Percentiles rank a stretch among this genome's conserved stretches.
Conservation (phyloP, 129 eudicot genomes). For the Kitagawia praeruptora region DNA sequence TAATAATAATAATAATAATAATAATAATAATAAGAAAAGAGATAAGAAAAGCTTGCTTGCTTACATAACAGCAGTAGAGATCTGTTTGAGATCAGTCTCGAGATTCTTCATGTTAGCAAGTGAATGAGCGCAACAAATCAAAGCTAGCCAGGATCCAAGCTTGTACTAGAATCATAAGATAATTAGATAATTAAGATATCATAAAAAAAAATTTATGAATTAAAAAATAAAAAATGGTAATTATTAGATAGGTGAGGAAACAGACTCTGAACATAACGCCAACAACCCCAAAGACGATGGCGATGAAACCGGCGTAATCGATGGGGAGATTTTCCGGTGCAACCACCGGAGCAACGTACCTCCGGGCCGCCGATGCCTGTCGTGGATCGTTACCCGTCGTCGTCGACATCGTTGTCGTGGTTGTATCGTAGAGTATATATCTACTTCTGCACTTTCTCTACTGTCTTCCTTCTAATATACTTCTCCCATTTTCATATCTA, state of each 20-base stretch:
- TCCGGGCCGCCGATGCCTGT: constrained; percentile 74
- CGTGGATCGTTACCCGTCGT: constrained; percentile 79
- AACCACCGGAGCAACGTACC: constrained; percentile 43
- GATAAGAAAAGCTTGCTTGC: not conserved
- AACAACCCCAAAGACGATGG: constrained; percentile 73
- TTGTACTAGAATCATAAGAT: constrained; percentile 49
- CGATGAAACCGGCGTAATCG: constrained; percentile 91
- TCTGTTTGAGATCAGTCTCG: constrained; percentile 91
- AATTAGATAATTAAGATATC: not conserved
- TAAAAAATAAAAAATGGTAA: not conserved
- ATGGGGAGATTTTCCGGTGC: constrained; percentile 67
- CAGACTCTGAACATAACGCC: constrained; percentile 85
- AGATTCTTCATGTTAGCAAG: constrained; percentile 83
- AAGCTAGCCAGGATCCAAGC: constrained; percentile 87
- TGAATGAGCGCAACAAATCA: constrained; percentile 80
- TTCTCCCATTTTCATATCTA: too few species aligned
- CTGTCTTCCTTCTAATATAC: too few species aligned
- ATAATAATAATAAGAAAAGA: not conserved
- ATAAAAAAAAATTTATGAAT: not conserved
- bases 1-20: not conserved
- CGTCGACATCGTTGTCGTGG: constrained; percentile 19
- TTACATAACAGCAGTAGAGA: constrained; percentile 95
- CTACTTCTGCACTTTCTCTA: too few species aligned
- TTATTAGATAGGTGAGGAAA: too few species aligned
- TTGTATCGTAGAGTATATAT: too few species aligned